phyloP scores from a whole-genome alignment of 2,329 filamentous ascomycete species.

The Curvularia sp. region DNA sequence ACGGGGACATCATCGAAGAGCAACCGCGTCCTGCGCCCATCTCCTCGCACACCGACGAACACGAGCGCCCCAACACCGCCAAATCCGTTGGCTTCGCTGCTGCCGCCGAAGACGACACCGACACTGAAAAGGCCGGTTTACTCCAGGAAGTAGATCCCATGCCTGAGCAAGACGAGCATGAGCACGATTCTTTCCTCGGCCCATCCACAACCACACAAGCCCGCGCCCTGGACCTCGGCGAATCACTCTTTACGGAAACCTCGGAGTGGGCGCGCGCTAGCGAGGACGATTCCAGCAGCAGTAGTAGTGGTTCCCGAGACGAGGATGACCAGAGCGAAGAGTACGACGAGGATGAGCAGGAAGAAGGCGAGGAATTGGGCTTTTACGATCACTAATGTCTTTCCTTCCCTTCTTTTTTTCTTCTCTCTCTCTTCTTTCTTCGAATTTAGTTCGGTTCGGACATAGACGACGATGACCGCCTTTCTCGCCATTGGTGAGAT shows the following conservation, averaged over 20 bases:
- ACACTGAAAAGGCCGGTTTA: slow-evolving; percentile 19
- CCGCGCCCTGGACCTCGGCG: slow-evolving; percentile 38
- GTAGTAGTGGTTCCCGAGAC: slow-evolving; percentile 27
- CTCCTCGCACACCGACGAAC: slow-evolving; percentile 3
- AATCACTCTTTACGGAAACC: slow-evolving; percentile 41
- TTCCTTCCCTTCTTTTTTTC: not conserved
- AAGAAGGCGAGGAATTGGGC: slow-evolving; percentile 43
- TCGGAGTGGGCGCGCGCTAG: slow-evolving; percentile 49
- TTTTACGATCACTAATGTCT: slow-evolving; percentile 27
- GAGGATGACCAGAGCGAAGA: slow-evolving; percentile 45
- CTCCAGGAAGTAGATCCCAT: slow-evolving; percentile 44
- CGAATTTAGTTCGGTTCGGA: not conserved
- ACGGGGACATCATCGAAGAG: slow-evolving; percentile 79
- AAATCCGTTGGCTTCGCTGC: slow-evolving; percentile 33
- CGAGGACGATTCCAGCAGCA: slow-evolving; percentile 31
- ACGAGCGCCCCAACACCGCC: slow-evolving; percentile 13
- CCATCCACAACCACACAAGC: slow-evolving; percentile 20
- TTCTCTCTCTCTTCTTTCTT: not conserved
- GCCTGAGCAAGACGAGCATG: slow-evolving; percentile 30
- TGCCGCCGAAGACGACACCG: slow-evolving; percentile 1
- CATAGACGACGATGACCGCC: not conserved
- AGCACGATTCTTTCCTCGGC: slow-evolving; percentile 11
- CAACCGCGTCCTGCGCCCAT: not conserved
- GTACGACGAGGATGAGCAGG: slow-evolving; percentile 49
- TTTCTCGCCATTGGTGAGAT: not conserved